Conservation (phyloP, 768 basidiomycete species). For the Boletus vinaceobasis region DNA sequence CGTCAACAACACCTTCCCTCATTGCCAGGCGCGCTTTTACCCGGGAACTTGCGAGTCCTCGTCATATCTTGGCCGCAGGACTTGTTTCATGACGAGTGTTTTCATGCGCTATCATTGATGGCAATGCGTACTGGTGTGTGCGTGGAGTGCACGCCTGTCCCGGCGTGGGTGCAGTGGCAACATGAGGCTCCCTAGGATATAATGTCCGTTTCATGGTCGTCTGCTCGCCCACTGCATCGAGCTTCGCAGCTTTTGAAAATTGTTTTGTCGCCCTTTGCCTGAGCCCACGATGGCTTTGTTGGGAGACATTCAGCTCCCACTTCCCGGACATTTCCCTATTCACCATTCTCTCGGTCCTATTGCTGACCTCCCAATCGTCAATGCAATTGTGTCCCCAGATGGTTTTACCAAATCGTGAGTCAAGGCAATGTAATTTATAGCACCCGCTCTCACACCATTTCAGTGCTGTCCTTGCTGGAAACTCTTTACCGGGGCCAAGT, state of each 20-base stretch:
- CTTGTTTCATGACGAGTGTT: not conserved
- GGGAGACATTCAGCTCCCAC: not conserved
- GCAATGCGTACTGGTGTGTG: no score
- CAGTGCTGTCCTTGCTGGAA: slow-evolving; percentile 36
- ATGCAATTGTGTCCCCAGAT: slow-evolving; percentile 29
- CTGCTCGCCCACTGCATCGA: no score
- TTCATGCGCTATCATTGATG: no score
- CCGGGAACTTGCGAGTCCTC: not conserved
- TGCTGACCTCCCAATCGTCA: slow-evolving; percentile 26
- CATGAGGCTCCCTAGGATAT: no score
- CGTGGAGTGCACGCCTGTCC: no score
- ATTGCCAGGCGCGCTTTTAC: not conserved
- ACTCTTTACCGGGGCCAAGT: slow-evolving; percentile 37
- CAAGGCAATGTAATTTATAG: not conserved
- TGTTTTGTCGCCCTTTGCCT: no score
- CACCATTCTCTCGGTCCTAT: slow-evolving; percentile 16
- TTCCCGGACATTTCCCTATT: not conserved
- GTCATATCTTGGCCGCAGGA: not conserved
- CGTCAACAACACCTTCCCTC: not conserved
- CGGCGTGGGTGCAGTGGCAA: no score
- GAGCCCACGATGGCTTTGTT: slow-evolving; percentile 4
- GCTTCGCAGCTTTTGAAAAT: no score
- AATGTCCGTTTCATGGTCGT: no score
- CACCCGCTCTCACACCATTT: slow-evolving; percentile 6
- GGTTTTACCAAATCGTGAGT: slow-evolving; percentile 33